Conservation (phyloP, 129 eudicot genomes). For the Saussurea involucrata region DNA sequence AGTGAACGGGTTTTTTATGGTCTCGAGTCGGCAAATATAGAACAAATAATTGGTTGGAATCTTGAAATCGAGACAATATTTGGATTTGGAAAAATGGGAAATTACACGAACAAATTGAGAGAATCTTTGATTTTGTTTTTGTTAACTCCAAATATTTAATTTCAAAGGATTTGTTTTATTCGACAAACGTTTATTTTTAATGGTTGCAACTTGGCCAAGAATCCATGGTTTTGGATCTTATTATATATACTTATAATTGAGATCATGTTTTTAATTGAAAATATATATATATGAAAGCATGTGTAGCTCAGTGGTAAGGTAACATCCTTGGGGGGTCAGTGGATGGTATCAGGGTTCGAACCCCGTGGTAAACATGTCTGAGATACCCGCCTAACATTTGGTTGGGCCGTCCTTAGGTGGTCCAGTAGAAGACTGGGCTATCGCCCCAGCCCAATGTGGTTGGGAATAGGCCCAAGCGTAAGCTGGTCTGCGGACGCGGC, state of each 20-base stretch:
- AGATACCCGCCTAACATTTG: no score
- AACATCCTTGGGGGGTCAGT: no score
- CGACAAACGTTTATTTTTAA: constrained; percentile 15
- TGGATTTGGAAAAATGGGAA: constrained; percentile 26
- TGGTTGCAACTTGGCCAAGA: constrained; percentile 28
- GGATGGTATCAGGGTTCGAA: no score
- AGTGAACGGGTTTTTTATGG: neutral
- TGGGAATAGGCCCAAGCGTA: no score
- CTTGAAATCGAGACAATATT: constrained; percentile 30
- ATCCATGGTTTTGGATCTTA: constrained; percentile 34
- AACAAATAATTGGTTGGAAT: constrained; percentile 15
- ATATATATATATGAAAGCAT: no score
- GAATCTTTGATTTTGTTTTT: constrained; percentile 46
- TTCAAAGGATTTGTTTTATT: constrained; percentile 23
- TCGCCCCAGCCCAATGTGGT: no score
- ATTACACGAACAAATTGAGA: constrained; percentile 29
- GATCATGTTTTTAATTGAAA: constrained; percentile 7
- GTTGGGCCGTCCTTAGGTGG: no score
- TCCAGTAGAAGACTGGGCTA: no score
- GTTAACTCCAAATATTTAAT: constrained; percentile 23
- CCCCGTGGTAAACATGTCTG: no score
- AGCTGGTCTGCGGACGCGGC: no score
- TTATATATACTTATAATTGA: constrained; percentile 8
- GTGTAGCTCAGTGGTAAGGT: no score
- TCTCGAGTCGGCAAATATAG: constrained; percentile 17